Evolutionary conservation across 306 rosid genomes (phyloP), one percentile per base, ranked within the genome.

Genomic region (Betula pendula): DNA sequence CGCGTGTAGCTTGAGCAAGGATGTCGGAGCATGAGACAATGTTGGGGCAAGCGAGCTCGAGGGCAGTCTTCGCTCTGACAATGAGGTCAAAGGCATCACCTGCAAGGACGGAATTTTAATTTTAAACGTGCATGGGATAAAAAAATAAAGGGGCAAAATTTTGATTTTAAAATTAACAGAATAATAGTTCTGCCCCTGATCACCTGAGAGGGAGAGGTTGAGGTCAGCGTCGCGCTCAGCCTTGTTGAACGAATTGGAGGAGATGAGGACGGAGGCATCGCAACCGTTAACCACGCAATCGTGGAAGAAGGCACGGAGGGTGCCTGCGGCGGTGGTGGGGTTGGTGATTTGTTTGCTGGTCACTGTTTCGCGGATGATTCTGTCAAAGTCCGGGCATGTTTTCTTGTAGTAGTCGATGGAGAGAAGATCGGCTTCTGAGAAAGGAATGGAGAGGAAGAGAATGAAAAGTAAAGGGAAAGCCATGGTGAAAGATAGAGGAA

Each of bases 41-140:
- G 45, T 86, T 88, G 3, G 91, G 91, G 53, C 91, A 88, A 25
- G 88, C 6, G 19, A 88, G 91, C 77, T 88, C 91, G 14, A 88
- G 81, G 16, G 79, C 12, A 1, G 85, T 67, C 67, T 88, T 88
- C 19, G 85, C 70, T 0, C 82, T 74, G 16, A 80, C 67, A 15
- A 88, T 72, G 13, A 88, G 75, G 14, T 88, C 91, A 43, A 85
- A 74, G 48, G 86, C 88, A 15, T 88, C 91, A 0, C 84, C 91
- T 0, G 91, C 79, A 38, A n/a, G n/a, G n/a, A n/a, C n/a, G n/a
- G n/a, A n/a, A n/a, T n/a, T n/a, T n/a, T n/a, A n/a, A n/a, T n/a
- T n/a, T n/a, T n/a, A n/a, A n/a, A n/a, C n/a, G n/a, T n/a, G n/a
- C n/a, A n/a, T n/a, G n/a, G n/a, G n/a, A n/a, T n/a, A n/a, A n/a